Base-by-base conservation (phyloP, 2,329 filamentous ascomycete genomes). In the Fusarium annulatum region DNA sequence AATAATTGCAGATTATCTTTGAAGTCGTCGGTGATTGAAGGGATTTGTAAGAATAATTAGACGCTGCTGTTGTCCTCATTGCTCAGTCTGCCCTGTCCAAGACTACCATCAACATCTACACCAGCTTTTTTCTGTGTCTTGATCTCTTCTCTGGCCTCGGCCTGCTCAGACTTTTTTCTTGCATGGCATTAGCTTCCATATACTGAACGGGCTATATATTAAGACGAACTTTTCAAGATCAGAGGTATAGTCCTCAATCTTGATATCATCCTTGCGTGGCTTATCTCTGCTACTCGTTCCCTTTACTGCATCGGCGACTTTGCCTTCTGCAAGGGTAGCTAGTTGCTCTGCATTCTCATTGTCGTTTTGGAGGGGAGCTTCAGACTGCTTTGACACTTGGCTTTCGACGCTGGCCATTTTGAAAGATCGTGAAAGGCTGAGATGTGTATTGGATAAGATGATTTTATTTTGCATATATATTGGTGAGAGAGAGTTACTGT, bases 321-420 rank as follows among this genome's bases (percentile, higher is more conserved):
- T 76, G 36, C 74, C 74, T 56, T 76, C 74, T 34, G 74, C 58
- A 4, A 76, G 58, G 9, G 73, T 76, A 7, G 71, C 74, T 10
- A 76, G 30, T 34, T 76, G 74, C 30, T 76, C 74, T 19, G 69
- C 68, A 26, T 76, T 55, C 45, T 74, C 73, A n/a, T 76, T 76
- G 18, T 71, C 56, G 26, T 76, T 76, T 41, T 76, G 68, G 1
- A 70, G 66, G 21, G 59, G 59, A 43, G 52, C 34, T 11, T 59
- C 41, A n/a, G 26, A 33, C 26, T 60, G 61, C 41, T 69, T 67
- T 33, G 72, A 67, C 15, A 45, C 21, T 56, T 70, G 61, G 11
- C 36, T 75, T 26, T 72, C 46, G 41, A 72, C 33, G 12, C 58
- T 66, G 23, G 64, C 39, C 53, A 72, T 69, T 52, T 59, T 72